A percentile compares a stretch with the other conserved stretches of the same genome.
These are phyloP conservation scores for Leucocoprinus birnbaumii DNA, from an alignment of 768 basidiomycete species.

Conservation along the genomic window DNA sequence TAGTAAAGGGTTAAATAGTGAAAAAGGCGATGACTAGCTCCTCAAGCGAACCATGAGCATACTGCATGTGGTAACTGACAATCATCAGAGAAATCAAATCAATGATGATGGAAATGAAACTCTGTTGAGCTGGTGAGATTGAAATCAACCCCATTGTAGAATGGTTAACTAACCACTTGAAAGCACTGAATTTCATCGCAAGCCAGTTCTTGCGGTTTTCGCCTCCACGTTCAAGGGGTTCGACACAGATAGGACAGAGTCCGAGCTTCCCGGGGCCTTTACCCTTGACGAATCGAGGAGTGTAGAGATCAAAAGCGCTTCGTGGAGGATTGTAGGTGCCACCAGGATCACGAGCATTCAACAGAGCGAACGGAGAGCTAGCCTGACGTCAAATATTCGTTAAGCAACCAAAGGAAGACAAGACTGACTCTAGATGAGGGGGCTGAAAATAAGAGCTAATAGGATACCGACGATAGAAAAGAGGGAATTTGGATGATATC, in stretches of 20 bases:
- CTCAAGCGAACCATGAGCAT: slow-evolving; percentile 66
- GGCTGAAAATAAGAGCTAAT: slow-evolving; percentile 51
- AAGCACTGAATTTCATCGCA: slow-evolving; percentile 78
- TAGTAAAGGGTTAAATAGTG: slow-evolving; percentile 22
- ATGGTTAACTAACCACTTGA: slow-evolving; percentile 64
- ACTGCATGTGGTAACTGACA: slow-evolving; percentile 79
- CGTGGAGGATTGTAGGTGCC: slow-evolving; percentile 63
- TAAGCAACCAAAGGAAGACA: slow-evolving; percentile 1
- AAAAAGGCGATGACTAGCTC: background rate
- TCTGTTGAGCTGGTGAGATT: background rate
- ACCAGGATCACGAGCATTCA: slow-evolving; percentile 34
- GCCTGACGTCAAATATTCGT: background rate
- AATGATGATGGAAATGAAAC: background rate
- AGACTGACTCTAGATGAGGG: slow-evolving; percentile 35
- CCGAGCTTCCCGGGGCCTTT: slow-evolving; percentile 67
- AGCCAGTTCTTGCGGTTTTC: slow-evolving; percentile 66
- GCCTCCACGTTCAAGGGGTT: slow-evolving; percentile 58
- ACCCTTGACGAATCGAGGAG: slow-evolving; percentile 74
- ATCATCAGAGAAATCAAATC: background rate
- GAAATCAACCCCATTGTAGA: background rate
- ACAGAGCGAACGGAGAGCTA: slow-evolving; percentile 35
- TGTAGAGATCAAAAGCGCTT: slow-evolving; percentile 65
- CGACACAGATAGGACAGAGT: slow-evolving; percentile 75
- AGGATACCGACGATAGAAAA: slow-evolving; percentile 72
- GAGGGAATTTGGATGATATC: slow-evolving; percentile 46